Conservation (phyloP, 2,329 filamentous ascomycete species). For the Sporothrix schenckii region DNA sequence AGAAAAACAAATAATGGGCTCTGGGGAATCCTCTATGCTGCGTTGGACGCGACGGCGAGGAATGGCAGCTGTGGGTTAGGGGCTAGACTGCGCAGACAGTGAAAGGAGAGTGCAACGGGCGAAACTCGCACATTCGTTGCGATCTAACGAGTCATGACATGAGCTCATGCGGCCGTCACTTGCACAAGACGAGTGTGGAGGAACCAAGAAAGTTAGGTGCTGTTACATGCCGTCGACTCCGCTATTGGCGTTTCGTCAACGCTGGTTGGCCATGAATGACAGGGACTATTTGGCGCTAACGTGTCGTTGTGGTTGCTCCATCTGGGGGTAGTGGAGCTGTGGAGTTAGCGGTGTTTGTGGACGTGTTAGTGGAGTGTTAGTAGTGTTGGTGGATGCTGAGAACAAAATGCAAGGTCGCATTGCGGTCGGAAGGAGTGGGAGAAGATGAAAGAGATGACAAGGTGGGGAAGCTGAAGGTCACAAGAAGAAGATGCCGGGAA, state of each 20-base stretch:
- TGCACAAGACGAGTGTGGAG: conserved; percentile 10
- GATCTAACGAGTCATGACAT: conserved; percentile 14
- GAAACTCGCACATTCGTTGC: not conserved
- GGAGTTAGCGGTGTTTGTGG: not conserved
- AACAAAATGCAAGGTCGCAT: not conserved
- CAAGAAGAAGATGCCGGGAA: conserved; percentile 2
- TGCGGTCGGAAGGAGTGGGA: not conserved
- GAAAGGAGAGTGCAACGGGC: too few species aligned
- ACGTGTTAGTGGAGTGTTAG: not conserved
- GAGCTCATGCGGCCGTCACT: conserved; percentile 21
- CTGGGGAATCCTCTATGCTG: too few species aligned
- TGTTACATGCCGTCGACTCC: not conserved
- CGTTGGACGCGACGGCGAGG: not conserved
- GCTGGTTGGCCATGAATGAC: not conserved
- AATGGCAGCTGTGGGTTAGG: not conserved
- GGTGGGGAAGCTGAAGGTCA: not conserved
- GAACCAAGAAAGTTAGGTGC: conserved; percentile 3
- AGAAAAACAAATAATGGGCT: not conserved
- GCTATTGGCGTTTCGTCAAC: not conserved
- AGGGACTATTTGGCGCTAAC: not conserved
- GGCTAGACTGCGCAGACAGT: not conserved
- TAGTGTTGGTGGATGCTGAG: conserved; percentile 3
- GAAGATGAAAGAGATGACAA: not conserved
- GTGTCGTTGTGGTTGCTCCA: not conserved
- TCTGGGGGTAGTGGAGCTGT: conserved; percentile 5